These are phyloP conservation scores for Oryza punctata DNA, from an alignment of 176 grass and related monocot genomes.

Conservation along the genomic window DNA sequence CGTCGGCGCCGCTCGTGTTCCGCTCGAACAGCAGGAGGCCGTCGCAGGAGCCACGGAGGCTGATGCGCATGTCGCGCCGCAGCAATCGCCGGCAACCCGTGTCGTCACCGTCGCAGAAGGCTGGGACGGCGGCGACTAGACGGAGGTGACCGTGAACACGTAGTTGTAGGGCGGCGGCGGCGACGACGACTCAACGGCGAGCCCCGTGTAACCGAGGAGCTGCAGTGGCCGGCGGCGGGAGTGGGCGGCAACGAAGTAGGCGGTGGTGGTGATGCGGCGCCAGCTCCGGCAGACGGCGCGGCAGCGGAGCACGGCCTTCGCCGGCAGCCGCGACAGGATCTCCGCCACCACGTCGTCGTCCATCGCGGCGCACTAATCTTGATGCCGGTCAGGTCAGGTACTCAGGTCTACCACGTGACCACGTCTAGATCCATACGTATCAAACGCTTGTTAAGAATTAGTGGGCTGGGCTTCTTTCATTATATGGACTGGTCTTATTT, in stretches of 20 bases:
- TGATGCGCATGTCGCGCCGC: neutral
- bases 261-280: neutral
- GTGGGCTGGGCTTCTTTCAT: too few species aligned
- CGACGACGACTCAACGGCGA: too few species aligned
- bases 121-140: neutral
- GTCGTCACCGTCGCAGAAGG: too few species aligned
- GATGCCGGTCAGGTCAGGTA: too few species aligned
- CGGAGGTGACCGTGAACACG: neutral
- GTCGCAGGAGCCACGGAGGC: neutral
- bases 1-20: neutral
- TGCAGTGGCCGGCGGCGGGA: neutral
- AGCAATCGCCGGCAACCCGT: neutral
- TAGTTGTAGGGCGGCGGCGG: neutral
- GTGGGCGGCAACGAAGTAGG: neutral
- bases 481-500: too few species aligned
- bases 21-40: neutral
- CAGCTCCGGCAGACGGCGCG: conserved; percentile 18
- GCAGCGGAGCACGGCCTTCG: neutral
- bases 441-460: too few species aligned
- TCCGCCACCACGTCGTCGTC: too few species aligned
- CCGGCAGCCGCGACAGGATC: too few species aligned
- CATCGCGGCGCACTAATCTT: too few species aligned
- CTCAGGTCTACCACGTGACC: too few species aligned
- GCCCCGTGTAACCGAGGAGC: neutral
- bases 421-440: too few species aligned